Percentiles rank a stretch among this genome's conserved stretches.
Conservation (phyloP, 768 basidiomycete species). For the Agaricus sinodeliciosus region DNA sequence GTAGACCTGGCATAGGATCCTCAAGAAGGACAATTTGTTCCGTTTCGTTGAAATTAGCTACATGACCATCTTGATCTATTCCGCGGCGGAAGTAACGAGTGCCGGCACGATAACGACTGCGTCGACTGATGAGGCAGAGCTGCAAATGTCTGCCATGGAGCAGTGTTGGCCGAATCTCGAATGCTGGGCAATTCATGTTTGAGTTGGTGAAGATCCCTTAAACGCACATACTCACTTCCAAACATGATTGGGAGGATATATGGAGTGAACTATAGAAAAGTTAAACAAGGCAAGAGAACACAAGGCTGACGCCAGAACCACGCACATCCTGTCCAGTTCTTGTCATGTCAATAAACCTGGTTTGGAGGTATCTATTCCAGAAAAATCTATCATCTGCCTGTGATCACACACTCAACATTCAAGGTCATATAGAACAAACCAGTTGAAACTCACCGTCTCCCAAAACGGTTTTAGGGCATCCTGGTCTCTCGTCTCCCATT, state of each 20-base stretch:
- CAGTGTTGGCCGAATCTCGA: slow-evolving; percentile 72
- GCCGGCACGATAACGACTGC: slow-evolving; percentile 90
- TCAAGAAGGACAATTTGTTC: slow-evolving; percentile 89
- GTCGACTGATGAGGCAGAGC: slow-evolving; percentile 85
- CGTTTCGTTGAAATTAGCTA: slow-evolving; percentile 97
- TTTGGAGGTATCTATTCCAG: slow-evolving; percentile 84
- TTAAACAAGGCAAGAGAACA: not conserved
- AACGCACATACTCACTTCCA: slow-evolving; percentile 63
- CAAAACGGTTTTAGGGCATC: slow-evolving; percentile 57
- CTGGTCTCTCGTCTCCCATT: slow-evolving; percentile 52
- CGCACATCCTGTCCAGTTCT: slow-evolving; percentile 55
- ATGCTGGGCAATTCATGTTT: slow-evolving; percentile 43
- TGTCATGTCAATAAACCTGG: slow-evolving; percentile 51
- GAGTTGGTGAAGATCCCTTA: not conserved
- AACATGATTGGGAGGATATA: slow-evolving; percentile 93
- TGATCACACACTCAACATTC: not conserved
- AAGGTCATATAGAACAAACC: not conserved
- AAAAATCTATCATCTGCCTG: slow-evolving; percentile 96
- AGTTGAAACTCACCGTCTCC: slow-evolving; percentile 60
- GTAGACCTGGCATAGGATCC: slow-evolving; percentile 25
- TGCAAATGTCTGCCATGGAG: slow-evolving; percentile 77
- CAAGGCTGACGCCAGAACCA: not conserved
- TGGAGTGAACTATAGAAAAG: slow-evolving; percentile 56
- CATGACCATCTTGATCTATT: slow-evolving; percentile 81
- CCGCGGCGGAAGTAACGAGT: slow-evolving; percentile 97